A percentile compares a stretch with the other conserved stretches of the same genome.
Conservation (phyloP, 805 yeast species). For the Candida ipomoeae region DNA sequence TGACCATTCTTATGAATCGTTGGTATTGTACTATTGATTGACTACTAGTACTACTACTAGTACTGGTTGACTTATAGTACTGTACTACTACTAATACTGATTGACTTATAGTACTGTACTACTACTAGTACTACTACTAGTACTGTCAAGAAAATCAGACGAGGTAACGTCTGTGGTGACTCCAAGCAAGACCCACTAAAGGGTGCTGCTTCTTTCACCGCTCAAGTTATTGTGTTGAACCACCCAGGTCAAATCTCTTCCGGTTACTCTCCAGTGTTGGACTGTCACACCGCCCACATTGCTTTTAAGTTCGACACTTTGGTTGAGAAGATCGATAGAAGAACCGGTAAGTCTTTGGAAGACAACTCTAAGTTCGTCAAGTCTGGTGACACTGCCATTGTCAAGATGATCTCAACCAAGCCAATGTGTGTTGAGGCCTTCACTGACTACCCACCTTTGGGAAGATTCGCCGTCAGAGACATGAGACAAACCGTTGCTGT, state of each 20-base stretch:
- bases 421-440: slow-evolving; percentile 44
- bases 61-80: no score
- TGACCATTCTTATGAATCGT: no score
- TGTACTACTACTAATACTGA: no score
- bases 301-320: slow-evolving; percentile 87
- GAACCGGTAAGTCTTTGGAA: slow-evolving; percentile 70
- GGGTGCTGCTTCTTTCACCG: slow-evolving; percentile 73
- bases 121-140: no score
- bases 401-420: slow-evolving; percentile 41
- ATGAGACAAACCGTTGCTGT: slow-evolving; percentile 99
- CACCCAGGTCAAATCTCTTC: slow-evolving; percentile 90
- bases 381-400: slow-evolving; percentile 52
- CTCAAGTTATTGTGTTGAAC: slow-evolving; percentile 84
- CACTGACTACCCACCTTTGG: slow-evolving; percentile 45
- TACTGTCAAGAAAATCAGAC: slow-evolving; percentile 83
- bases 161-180: slow-evolving; percentile 92
- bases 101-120: no score
- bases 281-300: slow-evolving; percentile 91
- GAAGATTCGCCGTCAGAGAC: slow-evolving; percentile 80
- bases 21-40: no score
- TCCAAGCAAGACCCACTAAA: slow-evolving; percentile 84
- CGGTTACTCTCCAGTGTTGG: slow-evolving; percentile 88
- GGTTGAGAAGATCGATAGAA: slow-evolving; percentile 96
- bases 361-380: slow-evolving; percentile 69
- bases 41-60: no score